A percentile compares a stretch with the other conserved stretches of the same genome.
phyloP scores from a whole-genome alignment of 2,329 filamentous ascomycete genomes.

The Fusarium sp. region DNA sequence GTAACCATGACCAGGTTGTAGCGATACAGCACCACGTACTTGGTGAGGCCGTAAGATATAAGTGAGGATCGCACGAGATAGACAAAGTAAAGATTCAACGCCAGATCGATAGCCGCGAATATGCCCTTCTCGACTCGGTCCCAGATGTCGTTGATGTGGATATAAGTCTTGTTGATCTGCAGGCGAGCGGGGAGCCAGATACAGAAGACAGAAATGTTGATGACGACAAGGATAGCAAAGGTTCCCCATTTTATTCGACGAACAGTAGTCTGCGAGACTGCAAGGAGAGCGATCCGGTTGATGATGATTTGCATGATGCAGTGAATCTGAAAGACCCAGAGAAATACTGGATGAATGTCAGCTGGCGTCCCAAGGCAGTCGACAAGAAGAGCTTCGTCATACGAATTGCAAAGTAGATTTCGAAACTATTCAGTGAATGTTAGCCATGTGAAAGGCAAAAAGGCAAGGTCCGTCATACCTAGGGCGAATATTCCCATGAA shows the following conservation, averaged over 20 bases:
- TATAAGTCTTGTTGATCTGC: conserved; percentile 52
- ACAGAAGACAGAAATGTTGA: conserved; percentile 62
- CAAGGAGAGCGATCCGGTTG: conserved; percentile 61
- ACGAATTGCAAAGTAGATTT: conserved; percentile 40
- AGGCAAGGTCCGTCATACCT: conserved; percentile 25
- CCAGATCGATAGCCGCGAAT: conserved; percentile 58
- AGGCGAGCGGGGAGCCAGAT: conserved; percentile 64
- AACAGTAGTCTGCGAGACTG: conserved; percentile 52
- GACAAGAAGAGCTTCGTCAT: background rate
- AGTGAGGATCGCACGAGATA: conserved; percentile 57
- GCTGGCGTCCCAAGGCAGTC: background rate
- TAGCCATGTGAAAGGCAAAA: background rate
- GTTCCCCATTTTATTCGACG: conserved; percentile 57
- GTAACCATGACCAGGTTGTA: conserved; percentile 48
- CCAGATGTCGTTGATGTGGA: conserved; percentile 60
- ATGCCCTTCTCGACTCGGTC: conserved; percentile 62
- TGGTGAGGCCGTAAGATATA: conserved; percentile 59
- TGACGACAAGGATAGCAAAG: conserved; percentile 53
- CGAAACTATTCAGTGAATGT: conserved; percentile 44
- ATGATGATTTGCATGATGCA: conserved; percentile 64
- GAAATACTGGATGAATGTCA: conserved; percentile 45
- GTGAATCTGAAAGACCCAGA: conserved; percentile 52
- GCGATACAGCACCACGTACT: conserved; percentile 59
- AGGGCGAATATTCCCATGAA: conserved; percentile 47
- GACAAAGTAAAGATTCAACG: conserved; percentile 61